Evolutionary conservation across 805 yeast genomes (phyloP), one percentile per base, ranked within the genome.

Genomic region (Torulaspora maleeae): DNA sequence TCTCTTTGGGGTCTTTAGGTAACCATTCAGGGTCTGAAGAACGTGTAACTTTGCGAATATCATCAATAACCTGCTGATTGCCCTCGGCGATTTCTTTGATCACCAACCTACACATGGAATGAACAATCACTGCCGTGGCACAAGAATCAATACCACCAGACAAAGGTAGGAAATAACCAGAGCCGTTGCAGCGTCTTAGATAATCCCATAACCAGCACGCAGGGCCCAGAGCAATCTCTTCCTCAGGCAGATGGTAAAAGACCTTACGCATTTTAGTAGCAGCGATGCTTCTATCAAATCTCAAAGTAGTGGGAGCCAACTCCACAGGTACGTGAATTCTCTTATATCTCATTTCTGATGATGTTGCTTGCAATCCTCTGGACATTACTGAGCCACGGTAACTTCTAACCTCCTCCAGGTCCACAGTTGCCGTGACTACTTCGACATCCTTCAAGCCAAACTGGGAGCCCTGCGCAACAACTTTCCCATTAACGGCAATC

Each of bases 141-240:
- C 99, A 95, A 28, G 95, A 86, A 63, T 93, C 99, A 52, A 93
- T 91, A 40, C 99, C 99, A 15, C 99, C 99, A 64, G 95, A 84
- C 40, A 93, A 72, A 0, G 99, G 98, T 37, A 93, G 71, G 67
- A 93, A 95, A 63, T 75, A 93, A 0, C 99, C 99, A 0, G 89
- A 87, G 41, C 93, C 86, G 53, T 79, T 79, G 55, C 95, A 87
- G 52, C 99, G 77, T 64, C 99, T 78, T 47, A 93, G 74, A 60
- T 93, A 93, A 66, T 93, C 99, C 99, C 99, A 93, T 52, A 93
- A 67, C 99, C 99, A 93, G 65, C 99, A 93, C 0, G 99, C 99
- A 0, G 99, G 99, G 0, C 99, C 99, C 36, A 86, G 71, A 0
- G 98, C 97, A 53, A 93, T 91, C 66, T 93, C 99, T 67, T 93